Evolutionary conservation across 495 filamentous ascomycete species (phyloP), one percentile per base, ranked within the genome.

Genomic region (Penicillium cataractarum): DNA sequence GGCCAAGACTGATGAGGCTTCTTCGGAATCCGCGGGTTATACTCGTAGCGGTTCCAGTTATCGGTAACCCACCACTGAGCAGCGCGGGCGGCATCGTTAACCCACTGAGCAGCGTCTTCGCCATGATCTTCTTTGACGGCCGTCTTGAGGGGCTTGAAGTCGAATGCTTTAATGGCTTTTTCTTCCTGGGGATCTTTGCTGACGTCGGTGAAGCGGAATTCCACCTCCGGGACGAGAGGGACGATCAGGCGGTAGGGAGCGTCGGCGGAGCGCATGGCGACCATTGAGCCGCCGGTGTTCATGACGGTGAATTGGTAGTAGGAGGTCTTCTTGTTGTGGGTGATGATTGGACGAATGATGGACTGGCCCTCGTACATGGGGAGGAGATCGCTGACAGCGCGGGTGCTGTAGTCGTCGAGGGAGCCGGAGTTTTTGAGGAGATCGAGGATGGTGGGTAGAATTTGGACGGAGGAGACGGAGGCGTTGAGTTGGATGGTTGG

Each of bases 391-490:
- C 64, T 64, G 26, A 78, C 73, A 27, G 74, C 74, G 19, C 69
- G 57, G 4, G 61, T 68, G 58, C 74, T 71, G 6, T 56, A 4
- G 13, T 68, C 53, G 62, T 74, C 71, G 31, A 82, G 70, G 15
- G 80, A 82, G 37, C 66, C 69, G 22, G 82, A 82, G 55, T 76
- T 71, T 27, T 79, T 71, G 22, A 84, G 68, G 15, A 84, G 69
- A 58, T 84, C 82, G 17, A 84, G 71, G 53, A 84, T 78, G 3
- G 78, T 84, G 1, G 82, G 82, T 4, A 84, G 56, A 35, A 84
- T 82, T 37, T 82, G 75, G 29, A 74, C 64, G 0, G 75, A 77
- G n/a, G 76, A 78, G 6, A 80, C 77, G 6, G 79, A 78, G 48
- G 71, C 73, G 55, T 74, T 71, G 37, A 84, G 55, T 33, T 80